Conservation (phyloP, 345 rosid genomes). For the Adansonia digitata region DNA sequence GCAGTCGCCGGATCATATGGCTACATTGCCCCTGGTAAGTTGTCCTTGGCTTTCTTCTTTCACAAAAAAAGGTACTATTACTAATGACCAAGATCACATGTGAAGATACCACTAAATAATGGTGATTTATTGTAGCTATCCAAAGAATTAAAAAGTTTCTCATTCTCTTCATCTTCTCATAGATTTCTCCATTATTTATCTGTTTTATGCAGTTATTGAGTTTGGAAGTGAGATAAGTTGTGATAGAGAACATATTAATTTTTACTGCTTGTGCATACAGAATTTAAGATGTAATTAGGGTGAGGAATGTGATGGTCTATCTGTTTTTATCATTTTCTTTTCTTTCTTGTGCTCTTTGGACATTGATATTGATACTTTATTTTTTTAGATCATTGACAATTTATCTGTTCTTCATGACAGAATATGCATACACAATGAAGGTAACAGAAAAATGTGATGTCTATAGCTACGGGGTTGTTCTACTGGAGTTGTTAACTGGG, state of each 20-base stretch:
- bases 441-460: slow-evolving; percentile 94
- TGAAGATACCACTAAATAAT: background rate
- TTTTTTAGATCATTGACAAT: background rate
- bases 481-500: slow-evolving; percentile 74
- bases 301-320: background rate
- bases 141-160: background rate
- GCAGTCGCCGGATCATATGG: slow-evolving; percentile 99
- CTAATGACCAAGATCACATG: background rate
- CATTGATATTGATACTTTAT: background rate
- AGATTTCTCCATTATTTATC: background rate
- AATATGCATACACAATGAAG: slow-evolving; percentile 96
- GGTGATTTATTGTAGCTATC: background rate
- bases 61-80: background rate
- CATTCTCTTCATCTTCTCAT: background rate
- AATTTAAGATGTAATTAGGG: background rate
- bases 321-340: background rate
- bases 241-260: background rate
- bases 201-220: background rate
- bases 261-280: background rate
- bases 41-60: background rate
- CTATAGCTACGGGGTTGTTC: slow-evolving; percentile 93
- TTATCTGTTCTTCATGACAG: slow-evolving; percentile 28
- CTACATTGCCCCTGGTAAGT: slow-evolving; percentile 94
- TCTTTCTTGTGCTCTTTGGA: background rate
- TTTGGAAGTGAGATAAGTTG: background rate